A percentile compares a stretch with the other conserved stretches of the same genome.
These are phyloP conservation scores for Aspergillus steynii DNA, from an alignment of 495 filamentous ascomycete species.

Conservation along the genomic window DNA sequence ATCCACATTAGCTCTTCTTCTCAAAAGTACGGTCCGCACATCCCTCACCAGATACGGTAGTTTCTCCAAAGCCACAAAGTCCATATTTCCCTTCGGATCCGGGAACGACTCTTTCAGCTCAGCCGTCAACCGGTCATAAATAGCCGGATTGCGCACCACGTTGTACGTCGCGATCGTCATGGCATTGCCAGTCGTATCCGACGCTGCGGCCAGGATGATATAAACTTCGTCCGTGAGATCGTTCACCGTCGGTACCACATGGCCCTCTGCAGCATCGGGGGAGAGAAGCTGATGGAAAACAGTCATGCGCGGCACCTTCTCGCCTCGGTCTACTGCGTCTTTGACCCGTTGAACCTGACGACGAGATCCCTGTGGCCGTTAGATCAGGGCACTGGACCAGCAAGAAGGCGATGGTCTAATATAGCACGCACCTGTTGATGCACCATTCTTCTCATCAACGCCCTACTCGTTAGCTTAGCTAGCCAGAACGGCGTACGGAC, in stretches of 20 bases:
- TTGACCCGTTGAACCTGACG: slow-evolving; percentile 20
- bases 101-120: slow-evolving; percentile 40
- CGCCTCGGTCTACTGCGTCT: slow-evolving; percentile 19
- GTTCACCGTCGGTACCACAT: slow-evolving; percentile 19
- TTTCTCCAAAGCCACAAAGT: slow-evolving; percentile 25
- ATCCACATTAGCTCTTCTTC: background rate
- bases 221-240: slow-evolving; percentile 35
- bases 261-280: slow-evolving; percentile 20
- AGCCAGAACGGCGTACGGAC: slow-evolving; percentile 25
- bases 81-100: slow-evolving; percentile 18
- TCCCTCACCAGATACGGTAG: slow-evolving; percentile 37
- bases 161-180: slow-evolving; percentile 37
- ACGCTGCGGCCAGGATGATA: slow-evolving; percentile 31
- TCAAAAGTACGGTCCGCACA: background rate
- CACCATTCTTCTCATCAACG: slow-evolving; percentile 18
- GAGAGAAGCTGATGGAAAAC: slow-evolving; percentile 39
- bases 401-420: slow-evolving; percentile 6
- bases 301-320: slow-evolving; percentile 23
- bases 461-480: slow-evolving; percentile 11
- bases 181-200: slow-evolving; percentile 45
- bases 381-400: background rate
- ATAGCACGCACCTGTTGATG: slow-evolving; percentile 22
- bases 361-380: slow-evolving; percentile 11
- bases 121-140: slow-evolving; percentile 25
- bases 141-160: slow-evolving; percentile 30